Conservation (phyloP, 441 rosid genomes). For the Gossypium davidsonii region DNA sequence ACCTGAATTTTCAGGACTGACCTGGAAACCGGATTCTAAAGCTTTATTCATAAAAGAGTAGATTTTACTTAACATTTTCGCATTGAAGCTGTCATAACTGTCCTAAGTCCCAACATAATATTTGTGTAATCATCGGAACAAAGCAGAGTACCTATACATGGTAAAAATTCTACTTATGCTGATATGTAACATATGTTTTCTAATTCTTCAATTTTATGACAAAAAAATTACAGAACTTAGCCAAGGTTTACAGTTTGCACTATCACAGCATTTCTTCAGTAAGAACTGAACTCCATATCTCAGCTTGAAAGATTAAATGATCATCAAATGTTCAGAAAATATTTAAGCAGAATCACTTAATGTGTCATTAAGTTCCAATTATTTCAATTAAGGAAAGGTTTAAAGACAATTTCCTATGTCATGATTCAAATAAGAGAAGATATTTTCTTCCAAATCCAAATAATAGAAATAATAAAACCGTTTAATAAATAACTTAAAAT, state of each 20-base stretch:
- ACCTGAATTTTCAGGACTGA: neutral
- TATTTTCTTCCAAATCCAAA: neutral
- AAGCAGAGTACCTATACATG: neutral
- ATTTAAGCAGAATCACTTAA: neutral
- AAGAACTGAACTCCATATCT: neutral
- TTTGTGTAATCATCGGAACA: neutral
- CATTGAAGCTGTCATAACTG: neutral
- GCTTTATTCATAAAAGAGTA: neutral
- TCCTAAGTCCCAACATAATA: neutral
- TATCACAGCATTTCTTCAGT: neutral
- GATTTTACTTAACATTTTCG: neutral
- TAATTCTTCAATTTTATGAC: neutral
- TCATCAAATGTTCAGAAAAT: neutral
- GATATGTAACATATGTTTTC: neutral
- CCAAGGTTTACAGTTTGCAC: neutral
- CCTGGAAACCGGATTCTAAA: neutral
- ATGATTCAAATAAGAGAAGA: too few relatives aligned
- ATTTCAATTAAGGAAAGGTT: neutral
- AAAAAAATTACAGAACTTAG: neutral
- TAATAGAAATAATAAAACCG: too few relatives aligned
- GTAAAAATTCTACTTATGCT: neutral
- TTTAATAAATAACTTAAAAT: neutral
- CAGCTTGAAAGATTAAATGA: neutral
- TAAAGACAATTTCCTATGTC: neutral
- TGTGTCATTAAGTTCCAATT: neutral